These are phyloP conservation scores for Aristolochia contorta DNA, from an alignment of 164 flowering plant species.

Conservation along the genomic window DNA sequence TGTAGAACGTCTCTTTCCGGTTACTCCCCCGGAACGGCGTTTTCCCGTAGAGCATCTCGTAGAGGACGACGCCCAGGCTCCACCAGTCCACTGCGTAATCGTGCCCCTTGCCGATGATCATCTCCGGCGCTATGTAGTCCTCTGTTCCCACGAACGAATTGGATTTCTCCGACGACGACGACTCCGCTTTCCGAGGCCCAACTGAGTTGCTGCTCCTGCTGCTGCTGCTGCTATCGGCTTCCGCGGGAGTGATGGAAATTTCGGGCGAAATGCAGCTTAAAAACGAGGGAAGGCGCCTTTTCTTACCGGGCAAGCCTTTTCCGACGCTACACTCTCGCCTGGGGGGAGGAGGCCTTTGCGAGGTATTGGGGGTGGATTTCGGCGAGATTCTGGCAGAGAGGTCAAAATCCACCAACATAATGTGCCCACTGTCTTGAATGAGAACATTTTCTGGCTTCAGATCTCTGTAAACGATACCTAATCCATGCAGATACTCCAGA, in stretches of 20 bases:
- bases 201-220: background rate
- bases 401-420: constrained; percentile 91
- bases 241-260: constrained; percentile 10
- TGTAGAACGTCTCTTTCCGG: constrained; percentile 70
- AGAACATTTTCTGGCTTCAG: constrained; percentile 84
- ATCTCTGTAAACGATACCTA: constrained; percentile 82
- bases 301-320: constrained; percentile 2
- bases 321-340: constrained; percentile 1
- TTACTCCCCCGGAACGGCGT: constrained; percentile 69
- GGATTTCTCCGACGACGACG: constrained; percentile 35
- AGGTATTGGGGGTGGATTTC: constrained; percentile 18
- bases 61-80: constrained; percentile 74
- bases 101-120: constrained; percentile 65
- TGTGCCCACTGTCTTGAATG: constrained; percentile 71
- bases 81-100: constrained; percentile 87
- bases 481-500: constrained; percentile 66
- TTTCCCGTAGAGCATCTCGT: constrained; percentile 88
- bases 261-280: constrained; percentile 18
- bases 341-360: constrained; percentile 1
- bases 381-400: constrained; percentile 51
- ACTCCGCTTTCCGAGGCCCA: constrained; percentile 7
- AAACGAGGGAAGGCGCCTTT: constrained; percentile 14
- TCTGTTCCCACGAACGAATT: constrained; percentile 97
- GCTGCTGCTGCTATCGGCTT: background rate
- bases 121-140: constrained; percentile 92